Conservation (phyloP, 163 green algal species). For the Chloroidium sp. region DNA sequence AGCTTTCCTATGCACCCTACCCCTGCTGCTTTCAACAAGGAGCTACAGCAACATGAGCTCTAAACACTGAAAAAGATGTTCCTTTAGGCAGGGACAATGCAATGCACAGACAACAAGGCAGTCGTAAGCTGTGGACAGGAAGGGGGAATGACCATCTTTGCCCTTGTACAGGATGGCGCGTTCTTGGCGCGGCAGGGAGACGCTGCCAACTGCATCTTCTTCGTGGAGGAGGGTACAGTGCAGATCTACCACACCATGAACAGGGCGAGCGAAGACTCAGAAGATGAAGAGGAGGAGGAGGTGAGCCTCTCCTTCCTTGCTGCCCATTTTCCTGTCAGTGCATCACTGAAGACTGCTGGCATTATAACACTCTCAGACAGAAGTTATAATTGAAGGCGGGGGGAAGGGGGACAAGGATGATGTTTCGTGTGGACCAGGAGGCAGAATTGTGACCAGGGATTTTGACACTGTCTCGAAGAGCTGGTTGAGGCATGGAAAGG, state of each 20-base stretch:
- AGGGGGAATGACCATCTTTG: neutral
- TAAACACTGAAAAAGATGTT: neutral
- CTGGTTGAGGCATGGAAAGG: neutral
- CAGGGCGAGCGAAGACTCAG: neutral
- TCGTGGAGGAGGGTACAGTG: slow-evolving; percentile 15
- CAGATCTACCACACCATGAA: slow-evolving; percentile 3
- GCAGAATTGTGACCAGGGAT: no score
- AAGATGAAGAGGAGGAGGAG: slow-evolving; percentile 3
- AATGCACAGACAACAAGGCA: neutral
- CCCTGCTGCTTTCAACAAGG: no score
- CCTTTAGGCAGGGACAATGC: neutral
- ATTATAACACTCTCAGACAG: neutral
- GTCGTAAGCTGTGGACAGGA: neutral
- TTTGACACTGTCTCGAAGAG: neutral
- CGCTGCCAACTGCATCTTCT: slow-evolving; percentile 19
- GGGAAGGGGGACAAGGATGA: no score
- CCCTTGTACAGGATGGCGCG: neutral
- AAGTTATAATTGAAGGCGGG: neutral
- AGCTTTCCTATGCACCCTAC: no score
- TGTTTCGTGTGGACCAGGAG: no score
- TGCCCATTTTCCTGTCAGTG: neutral
- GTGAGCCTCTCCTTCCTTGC: neutral
- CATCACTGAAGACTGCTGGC: neutral
- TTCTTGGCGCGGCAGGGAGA: slow-evolving; percentile 10
- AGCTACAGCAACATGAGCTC: neutral